Evolutionary conservation across 2,329 filamentous ascomycete species (phyloP).

Genomic region (Pseudogymnoascus sp.): DNA sequence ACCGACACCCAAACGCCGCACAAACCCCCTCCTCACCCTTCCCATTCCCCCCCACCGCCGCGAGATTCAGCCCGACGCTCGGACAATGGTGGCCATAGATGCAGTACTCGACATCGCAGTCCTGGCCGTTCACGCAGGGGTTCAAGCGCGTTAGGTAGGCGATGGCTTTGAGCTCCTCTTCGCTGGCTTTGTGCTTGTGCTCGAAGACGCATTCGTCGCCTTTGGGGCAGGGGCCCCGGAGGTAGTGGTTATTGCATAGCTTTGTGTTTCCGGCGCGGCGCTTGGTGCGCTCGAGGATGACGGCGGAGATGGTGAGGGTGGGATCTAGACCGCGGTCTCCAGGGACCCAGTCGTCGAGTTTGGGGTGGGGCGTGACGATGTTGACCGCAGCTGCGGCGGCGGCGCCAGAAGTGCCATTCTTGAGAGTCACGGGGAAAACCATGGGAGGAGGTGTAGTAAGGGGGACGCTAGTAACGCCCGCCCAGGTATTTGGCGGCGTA

Average conservation of each 20-base stretch:
- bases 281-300: constrained; percentile 45
- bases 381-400: constrained; percentile 12
- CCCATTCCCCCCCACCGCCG: constrained; percentile 35
- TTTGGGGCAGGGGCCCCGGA: constrained; percentile 48
- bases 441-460: constrained; percentile 16
- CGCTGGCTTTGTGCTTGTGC: constrained; percentile 44
- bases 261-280: constrained; percentile 46
- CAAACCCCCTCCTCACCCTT: constrained; percentile 44
- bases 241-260: constrained; percentile 54
- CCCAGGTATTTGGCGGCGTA: constrained; percentile 22
- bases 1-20: constrained; percentile 47
- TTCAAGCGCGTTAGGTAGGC: constrained; percentile 47
- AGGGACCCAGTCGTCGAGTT: constrained; percentile 40
- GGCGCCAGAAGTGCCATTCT: constrained; percentile 13
- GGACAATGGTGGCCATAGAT: constrained; percentile 51
- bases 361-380: constrained; percentile 3
- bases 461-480: constrained; percentile 24
- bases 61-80: constrained; percentile 15
- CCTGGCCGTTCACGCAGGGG: constrained; percentile 48
- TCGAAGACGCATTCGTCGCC: constrained; percentile 47
- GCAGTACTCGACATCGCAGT: constrained; percentile 48
- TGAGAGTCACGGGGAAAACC: constrained; percentile 13
- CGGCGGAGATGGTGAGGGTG: constrained; percentile 37
- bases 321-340: constrained; percentile 46
- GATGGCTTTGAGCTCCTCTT: constrained; percentile 48